Conservation (phyloP, 2,329 filamentous ascomycete species). For the Pseudocercospora fijiensis region DNA sequence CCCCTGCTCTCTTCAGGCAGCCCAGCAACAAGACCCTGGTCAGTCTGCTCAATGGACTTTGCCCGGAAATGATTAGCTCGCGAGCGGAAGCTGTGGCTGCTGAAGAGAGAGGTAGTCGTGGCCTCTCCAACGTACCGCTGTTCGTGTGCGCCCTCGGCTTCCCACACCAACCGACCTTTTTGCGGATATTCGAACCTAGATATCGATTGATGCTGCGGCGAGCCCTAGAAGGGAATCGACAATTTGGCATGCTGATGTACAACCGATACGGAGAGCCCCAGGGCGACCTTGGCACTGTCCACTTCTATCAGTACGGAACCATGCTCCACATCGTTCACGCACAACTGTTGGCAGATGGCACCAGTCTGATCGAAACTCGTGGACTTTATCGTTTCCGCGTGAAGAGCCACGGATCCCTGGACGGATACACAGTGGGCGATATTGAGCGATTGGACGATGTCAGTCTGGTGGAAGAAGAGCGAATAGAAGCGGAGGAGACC, state of each 20-base stretch:
- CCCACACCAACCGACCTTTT: slow-evolving; percentile 77
- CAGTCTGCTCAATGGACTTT: slow-evolving; percentile 66
- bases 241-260: slow-evolving; percentile 82
- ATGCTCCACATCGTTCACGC: slow-evolving; percentile 72
- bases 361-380: slow-evolving; percentile 75
- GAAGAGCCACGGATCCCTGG: slow-evolving; percentile 60
- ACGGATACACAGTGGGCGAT: slow-evolving; percentile 76
- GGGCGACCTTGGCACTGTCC: slow-evolving; percentile 52
- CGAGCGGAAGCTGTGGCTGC: slow-evolving; percentile 57
- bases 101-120: slow-evolving; percentile 57
- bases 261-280: slow-evolving; percentile 56
- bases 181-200: slow-evolving; percentile 89
- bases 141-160: slow-evolving; percentile 83
- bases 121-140: slow-evolving; percentile 64
- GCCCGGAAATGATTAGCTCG: slow-evolving; percentile 62
- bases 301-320: slow-evolving; percentile 74
- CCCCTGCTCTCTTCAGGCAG: slow-evolving; percentile 51
- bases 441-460: slow-evolving; percentile 79
- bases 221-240: slow-evolving; percentile 68
- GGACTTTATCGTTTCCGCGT: slow-evolving; percentile 77
- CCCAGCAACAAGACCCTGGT: slow-evolving; percentile 63
- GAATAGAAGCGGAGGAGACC: slow-evolving; percentile 69
- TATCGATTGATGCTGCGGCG: slow-evolving; percentile 88
- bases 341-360: slow-evolving; percentile 73
- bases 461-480: slow-evolving; percentile 76